Evolutionary conservation across 2,329 filamentous ascomycete species (phyloP).

Genomic region (Davidsoniella virescens): DNA sequence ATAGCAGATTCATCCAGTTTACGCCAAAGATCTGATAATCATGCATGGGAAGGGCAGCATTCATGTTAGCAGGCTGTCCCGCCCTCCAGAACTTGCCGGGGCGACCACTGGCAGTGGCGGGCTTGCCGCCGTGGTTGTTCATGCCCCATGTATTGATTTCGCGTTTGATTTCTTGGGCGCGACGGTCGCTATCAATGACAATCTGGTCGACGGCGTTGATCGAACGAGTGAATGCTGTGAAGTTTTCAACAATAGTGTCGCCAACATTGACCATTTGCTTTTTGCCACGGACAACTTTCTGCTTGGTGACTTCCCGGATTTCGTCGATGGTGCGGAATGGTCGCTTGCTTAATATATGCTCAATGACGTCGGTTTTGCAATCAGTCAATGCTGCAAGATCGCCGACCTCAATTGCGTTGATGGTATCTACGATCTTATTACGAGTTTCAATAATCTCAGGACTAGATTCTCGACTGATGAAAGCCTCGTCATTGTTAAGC

Average conservation of each 20-base stretch:
- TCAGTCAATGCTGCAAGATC: slow-evolving; percentile 73
- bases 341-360: slow-evolving; percentile 52
- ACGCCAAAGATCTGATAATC: slow-evolving; percentile 88
- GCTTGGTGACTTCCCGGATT: slow-evolving; percentile 48
- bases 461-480: slow-evolving; percentile 11
- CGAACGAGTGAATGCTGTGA: slow-evolving; percentile 58
- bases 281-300: slow-evolving; percentile 24
- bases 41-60: slow-evolving; percentile 61
- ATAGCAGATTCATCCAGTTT: slow-evolving; percentile 84
- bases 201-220: slow-evolving; percentile 74
- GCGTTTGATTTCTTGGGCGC: slow-evolving; percentile 42
- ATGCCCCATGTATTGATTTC: slow-evolving; percentile 33
- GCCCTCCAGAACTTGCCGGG: slow-evolving; percentile 6
- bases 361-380: slow-evolving; percentile 52
- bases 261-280: slow-evolving; percentile 32
- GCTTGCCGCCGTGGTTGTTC: slow-evolving; percentile 27
- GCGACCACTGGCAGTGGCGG: slow-evolving; percentile 7
- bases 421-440: slow-evolving; percentile 51
- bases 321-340: slow-evolving; percentile 46
- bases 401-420: slow-evolving; percentile 62
- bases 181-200: slow-evolving; percentile 56
- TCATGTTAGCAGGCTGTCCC: slow-evolving; percentile 62
- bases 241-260: slow-evolving; percentile 33
- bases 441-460: slow-evolving; percentile 18
- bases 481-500: slow-evolving; percentile 22